Percentiles rank a stretch among this genome's conserved stretches.
Evolutionary conservation across 352 stramenopile genomes (phyloP).

Genomic region (Aphanomyces stellatus): DNA sequence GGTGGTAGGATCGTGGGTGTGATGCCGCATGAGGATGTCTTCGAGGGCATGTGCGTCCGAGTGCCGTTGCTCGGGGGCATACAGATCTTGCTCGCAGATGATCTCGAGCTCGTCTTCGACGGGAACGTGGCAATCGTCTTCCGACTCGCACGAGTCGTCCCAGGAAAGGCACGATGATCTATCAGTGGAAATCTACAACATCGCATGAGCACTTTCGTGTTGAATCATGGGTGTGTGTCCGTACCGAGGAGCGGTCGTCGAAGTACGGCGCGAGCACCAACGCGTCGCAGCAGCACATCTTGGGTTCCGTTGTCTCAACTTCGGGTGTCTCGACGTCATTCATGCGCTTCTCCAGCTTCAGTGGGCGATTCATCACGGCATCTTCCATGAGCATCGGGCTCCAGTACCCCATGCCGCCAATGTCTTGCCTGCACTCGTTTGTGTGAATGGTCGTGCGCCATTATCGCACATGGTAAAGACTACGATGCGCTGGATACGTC

Average conservation of each 20-base stretch:
- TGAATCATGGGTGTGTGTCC: background rate
- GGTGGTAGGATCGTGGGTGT: background rate
- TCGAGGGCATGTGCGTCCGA: background rate
- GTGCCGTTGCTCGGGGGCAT: background rate
- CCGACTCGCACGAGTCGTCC: constrained; percentile 5
- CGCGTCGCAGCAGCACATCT: background rate
- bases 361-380: too few relatives aligned
- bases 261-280: background rate
- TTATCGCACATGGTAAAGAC: too few relatives aligned
- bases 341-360: too few relatives aligned
- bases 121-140: background rate
- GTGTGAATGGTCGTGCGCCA: background rate
- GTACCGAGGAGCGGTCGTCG: background rate
- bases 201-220: too few relatives aligned
- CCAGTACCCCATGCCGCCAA: too few relatives aligned
- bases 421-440: background rate
- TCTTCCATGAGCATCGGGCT: too few relatives aligned
- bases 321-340: too few relatives aligned
- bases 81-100: background rate
- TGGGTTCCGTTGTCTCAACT: too few relatives aligned
- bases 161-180: constrained; percentile 1
- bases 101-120: background rate
- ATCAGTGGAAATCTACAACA: constrained; percentile 7
- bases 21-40: background rate
- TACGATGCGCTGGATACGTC: too few relatives aligned